phyloP scores from a whole-genome alignment of 1,139 yeast genomes.

The Pichia sp. region DNA sequence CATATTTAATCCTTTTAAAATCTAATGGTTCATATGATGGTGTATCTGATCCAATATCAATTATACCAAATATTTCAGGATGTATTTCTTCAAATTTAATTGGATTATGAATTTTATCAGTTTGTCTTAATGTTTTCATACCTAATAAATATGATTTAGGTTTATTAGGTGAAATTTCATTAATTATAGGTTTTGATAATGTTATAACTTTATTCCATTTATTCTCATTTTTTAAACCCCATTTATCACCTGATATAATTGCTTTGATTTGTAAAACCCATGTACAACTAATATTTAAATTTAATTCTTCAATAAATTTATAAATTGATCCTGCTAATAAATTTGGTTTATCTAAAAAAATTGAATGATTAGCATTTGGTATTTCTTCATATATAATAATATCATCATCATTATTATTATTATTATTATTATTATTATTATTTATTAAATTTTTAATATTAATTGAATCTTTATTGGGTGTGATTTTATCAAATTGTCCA shows the following conservation, averaged over 20 bases:
- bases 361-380: slow-evolving; percentile 59
- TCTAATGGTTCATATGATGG: slow-evolving; percentile 68
- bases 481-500: slow-evolving; percentile 53
- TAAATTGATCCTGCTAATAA: slow-evolving; percentile 56
- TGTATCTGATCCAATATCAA: slow-evolving; percentile 70
- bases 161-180: slow-evolving; percentile 27
- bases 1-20: slow-evolving; percentile 48
- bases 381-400: slow-evolving; percentile 32
- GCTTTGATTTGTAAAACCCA: slow-evolving; percentile 42
- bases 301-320: slow-evolving; percentile 44
- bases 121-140: slow-evolving; percentile 70
- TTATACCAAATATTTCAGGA: slow-evolving; percentile 48
- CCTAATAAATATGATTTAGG: slow-evolving; percentile 52
- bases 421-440: not conserved
- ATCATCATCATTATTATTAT: too few relatives aligned
- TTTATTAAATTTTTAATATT: slow-evolving; percentile 20
- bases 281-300: slow-evolving; percentile 37
- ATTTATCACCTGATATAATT: slow-evolving; percentile 58
- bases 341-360: slow-evolving; percentile 61
- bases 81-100: slow-evolving; percentile 41
- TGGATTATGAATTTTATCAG: slow-evolving; percentile 60
- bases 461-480: slow-evolving; percentile 38
- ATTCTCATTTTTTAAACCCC: slow-evolving; percentile 72
- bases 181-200: slow-evolving; percentile 39
- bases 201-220: slow-evolving; percentile 61